Conservation (phyloP, 2,329 filamentous ascomycete species). For the Talaromyces sp. region DNA sequence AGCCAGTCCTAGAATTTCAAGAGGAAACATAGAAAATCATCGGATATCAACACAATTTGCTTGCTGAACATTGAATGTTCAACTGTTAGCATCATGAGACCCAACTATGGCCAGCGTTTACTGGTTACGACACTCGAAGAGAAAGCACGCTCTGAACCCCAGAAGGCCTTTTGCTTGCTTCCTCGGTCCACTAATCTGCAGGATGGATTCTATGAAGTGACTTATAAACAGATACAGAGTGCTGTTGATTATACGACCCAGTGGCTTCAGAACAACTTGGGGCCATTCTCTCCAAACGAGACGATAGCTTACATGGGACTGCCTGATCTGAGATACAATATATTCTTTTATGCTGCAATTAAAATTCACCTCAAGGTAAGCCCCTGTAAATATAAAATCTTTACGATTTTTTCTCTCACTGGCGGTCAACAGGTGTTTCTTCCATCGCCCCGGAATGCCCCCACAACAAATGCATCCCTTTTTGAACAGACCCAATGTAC, state of each 20-base stretch:
- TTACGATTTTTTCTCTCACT: not conserved
- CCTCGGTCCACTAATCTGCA: not conserved
- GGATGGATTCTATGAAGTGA: constrained; percentile 7
- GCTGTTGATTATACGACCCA: constrained; percentile 1
- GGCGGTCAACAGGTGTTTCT: constrained; percentile 6
- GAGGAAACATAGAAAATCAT: not conserved
- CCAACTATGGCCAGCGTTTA: constrained; percentile 6
- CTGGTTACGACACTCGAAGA: constrained; percentile 5
- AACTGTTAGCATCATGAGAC: not conserved
- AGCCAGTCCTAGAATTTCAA: not conserved
- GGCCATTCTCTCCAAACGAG: not conserved
- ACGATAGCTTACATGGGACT: constrained; percentile 9
- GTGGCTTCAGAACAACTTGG: constrained; percentile 2
- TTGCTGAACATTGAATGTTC: not conserved
- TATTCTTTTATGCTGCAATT: constrained; percentile 8
- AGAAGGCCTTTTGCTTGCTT: not conserved
- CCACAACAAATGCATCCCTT: not conserved
- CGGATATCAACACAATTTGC: not conserved
- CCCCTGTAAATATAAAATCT: not conserved
- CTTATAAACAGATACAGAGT: not conserved
- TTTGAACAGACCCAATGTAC: constrained; percentile 8
- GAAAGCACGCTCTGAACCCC: not conserved
- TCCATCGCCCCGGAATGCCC: constrained; percentile 4
- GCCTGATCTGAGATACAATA: constrained; percentile 5
- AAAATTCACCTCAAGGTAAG: constrained; percentile 12